Evolutionary conservation across 768 basidiomycete genomes (phyloP), one percentile per base, ranked within the genome.

Genomic region (Melanogaster broomeanus): DNA sequence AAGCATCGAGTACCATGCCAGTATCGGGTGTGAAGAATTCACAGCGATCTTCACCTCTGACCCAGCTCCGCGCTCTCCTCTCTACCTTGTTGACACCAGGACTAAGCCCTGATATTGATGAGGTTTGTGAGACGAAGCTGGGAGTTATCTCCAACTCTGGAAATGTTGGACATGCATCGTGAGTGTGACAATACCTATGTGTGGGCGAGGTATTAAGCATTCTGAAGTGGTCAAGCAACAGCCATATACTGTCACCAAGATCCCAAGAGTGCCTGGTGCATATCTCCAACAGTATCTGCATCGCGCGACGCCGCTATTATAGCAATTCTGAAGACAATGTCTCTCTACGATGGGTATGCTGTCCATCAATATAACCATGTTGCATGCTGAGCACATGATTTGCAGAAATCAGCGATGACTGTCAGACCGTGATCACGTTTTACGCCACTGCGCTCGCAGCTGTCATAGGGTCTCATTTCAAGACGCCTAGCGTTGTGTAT

Each of bases 351-450:
- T 69, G 86, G n/a, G 93, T 84, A 49, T 28, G 49, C 27, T 38
- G 30, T 70, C 33, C 27, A 27, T 31, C 11, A 7, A 6, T 45
- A 9, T 24, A 21, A 6, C 34, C 9, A 3, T 47, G 22, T 7
- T 7, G 19, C 7, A 15, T 42, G 41, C 31, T 57, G 54, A 40
- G 34, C 9, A 13, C 10, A 9, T 45, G 25, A 34, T 51, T 22
- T n/a, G 0, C 55, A 93, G 93, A 90, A 34, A 74, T 84, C 5
- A 78, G 85, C 45, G 83, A 86, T 45, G 77, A 76, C 25, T 86
- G 87, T 15, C 86, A 81, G 54, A 84, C 87, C 1, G 82, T 91
- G 19, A 85, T 89, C 53, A 78, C 87, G 0, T 96, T 90, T 65
- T 97, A 93, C 66, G 78, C 87, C 0, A 80, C 86, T 1, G 85